Percentiles rank a stretch among this genome's conserved stretches.
These are phyloP conservation scores for Aspergillus costaricaensis DNA, from an alignment of 2,329 filamentous ascomycete genomes.

Conservation along the genomic window DNA sequence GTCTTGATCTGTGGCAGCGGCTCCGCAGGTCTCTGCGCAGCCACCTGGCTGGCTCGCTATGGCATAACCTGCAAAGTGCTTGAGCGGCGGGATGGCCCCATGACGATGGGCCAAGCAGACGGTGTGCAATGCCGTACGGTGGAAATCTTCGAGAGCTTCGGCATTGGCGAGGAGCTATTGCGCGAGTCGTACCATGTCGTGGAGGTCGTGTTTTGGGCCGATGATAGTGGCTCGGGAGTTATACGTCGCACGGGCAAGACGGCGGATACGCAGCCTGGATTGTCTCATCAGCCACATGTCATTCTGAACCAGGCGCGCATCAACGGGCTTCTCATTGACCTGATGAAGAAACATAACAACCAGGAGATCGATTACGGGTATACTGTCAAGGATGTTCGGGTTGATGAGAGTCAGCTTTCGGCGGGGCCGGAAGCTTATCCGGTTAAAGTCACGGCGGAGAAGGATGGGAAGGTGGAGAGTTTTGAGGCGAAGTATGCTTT, in stretches of 20 bases:
- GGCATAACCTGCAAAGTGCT: slow-evolving; percentile 60
- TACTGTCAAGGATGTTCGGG: slow-evolving; percentile 52
- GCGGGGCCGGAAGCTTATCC: slow-evolving; percentile 45
- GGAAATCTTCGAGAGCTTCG: slow-evolving; percentile 64
- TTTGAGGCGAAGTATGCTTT: slow-evolving; percentile 56
- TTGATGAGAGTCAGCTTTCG: slow-evolving; percentile 51
- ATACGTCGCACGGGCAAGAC: slow-evolving; percentile 53
- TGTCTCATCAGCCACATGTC: slow-evolving; percentile 59
- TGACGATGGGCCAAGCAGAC: slow-evolving; percentile 64
- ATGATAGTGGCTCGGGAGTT: slow-evolving; percentile 27
- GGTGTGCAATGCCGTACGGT: slow-evolving; percentile 63
- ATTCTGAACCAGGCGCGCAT: slow-evolving; percentile 60
- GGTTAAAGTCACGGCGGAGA: slow-evolving; percentile 48
- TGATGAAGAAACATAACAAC: slow-evolving; percentile 48
- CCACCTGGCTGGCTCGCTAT: slow-evolving; percentile 61
- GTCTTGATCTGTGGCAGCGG: slow-evolving; percentile 64
- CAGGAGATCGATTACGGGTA: slow-evolving; percentile 58
- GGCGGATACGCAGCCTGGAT: slow-evolving; percentile 56
- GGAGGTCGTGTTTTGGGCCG: slow-evolving; percentile 61
- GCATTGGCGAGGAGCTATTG: slow-evolving; percentile 56
- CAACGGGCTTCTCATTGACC: slow-evolving; percentile 56
- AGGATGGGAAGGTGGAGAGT: slow-evolving; percentile 42
- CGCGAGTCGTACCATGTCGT: slow-evolving; percentile 60
- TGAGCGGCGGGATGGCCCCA: slow-evolving; percentile 57
- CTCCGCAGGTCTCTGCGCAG: slow-evolving; percentile 63